A percentile compares a stretch with the other conserved stretches of the same genome.
Conservation (phyloP, 2,329 filamentous ascomycete genomes). For the Colletotrichum tropicale region DNA sequence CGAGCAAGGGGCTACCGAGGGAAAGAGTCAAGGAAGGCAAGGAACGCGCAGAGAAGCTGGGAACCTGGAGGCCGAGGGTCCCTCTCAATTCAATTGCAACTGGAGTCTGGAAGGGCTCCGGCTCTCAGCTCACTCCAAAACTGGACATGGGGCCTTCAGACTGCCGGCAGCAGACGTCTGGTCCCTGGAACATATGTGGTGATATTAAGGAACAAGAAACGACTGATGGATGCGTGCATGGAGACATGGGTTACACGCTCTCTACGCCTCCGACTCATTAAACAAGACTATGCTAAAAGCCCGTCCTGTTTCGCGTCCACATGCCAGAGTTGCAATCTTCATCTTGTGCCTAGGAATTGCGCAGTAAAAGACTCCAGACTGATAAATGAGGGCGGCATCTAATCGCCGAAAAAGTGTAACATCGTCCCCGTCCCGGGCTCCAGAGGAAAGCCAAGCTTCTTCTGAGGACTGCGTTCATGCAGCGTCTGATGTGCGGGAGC, state of each 20-base stretch:
- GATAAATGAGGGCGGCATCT: neutral
- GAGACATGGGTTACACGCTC: neutral
- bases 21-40: neutral
- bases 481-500: constrained; percentile 2
- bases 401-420: neutral
- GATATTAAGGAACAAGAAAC: constrained; percentile 15
- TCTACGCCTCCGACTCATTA: neutral
- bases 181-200: constrained; percentile 4
- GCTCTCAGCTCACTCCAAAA: constrained; percentile 13
- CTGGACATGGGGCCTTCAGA: neutral
- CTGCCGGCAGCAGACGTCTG: neutral
- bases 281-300: neutral
- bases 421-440: neutral
- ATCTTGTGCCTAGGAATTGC: neutral
- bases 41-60: neutral
- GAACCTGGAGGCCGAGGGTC: neutral
- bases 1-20: neutral
- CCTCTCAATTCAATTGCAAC: neutral
- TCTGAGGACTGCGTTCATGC: neutral
- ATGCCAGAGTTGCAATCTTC: neutral
- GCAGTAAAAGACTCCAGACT: neutral
- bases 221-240: constrained; percentile 4
- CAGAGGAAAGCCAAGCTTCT: neutral
- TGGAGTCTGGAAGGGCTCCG: neutral
- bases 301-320: neutral